Base-by-base conservation (phyloP, 2,329 filamentous ascomycete genomes). In the Aspergillus japonicus region DNA sequence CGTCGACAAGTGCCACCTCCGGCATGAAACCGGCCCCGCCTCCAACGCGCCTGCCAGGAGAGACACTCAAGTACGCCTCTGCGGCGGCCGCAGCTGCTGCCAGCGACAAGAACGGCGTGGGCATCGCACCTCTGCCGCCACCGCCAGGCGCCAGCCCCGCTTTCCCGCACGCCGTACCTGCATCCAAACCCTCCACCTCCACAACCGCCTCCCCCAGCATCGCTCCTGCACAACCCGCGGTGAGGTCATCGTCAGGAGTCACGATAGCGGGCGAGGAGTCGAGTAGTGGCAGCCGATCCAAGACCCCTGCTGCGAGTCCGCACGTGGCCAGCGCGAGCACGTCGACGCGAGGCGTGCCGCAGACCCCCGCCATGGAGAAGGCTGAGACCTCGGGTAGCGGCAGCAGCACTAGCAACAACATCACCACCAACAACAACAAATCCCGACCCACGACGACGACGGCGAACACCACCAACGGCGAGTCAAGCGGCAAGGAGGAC, bases 41-140 rank as follows among this genome's bases (percentile, higher is more conserved):
- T 68, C 95, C 95, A 1, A 87, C 90, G 60, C 87, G 94, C 74
- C 88, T 91, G 6, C 90, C 92, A 4, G 92, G 92, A 51, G 94
- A 98, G 75, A 91, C 90, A 1, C 82, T 99, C 66, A 98, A 98
- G 78, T 99, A 99, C 74, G 95, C 95, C 49, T 98, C 95, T 42
- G 95, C 95, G 0, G 95, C 95, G 0, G 95, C 95, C 0, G 95
- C 95, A 0, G 95, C 94, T 0, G 94, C 95, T 1, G 92, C 93
- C 50, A 92, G 87, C 74, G 92, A 96, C 78, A 93, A 91, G 80
- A 94, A 89, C 73, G 85, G 85, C 56, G 89, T 98, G 31, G 95
- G 95, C 26, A 97, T 99, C 71, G 89, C 94, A 60, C 95, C 95
- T 47, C 82, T 98, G 71, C 95, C 95, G 57, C 94, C 95, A 63